A percentile compares a stretch with the other conserved stretches of the same genome.
Conservation (phyloP, 805 yeast genomes). For the Starmerella riodocensis region DNA sequence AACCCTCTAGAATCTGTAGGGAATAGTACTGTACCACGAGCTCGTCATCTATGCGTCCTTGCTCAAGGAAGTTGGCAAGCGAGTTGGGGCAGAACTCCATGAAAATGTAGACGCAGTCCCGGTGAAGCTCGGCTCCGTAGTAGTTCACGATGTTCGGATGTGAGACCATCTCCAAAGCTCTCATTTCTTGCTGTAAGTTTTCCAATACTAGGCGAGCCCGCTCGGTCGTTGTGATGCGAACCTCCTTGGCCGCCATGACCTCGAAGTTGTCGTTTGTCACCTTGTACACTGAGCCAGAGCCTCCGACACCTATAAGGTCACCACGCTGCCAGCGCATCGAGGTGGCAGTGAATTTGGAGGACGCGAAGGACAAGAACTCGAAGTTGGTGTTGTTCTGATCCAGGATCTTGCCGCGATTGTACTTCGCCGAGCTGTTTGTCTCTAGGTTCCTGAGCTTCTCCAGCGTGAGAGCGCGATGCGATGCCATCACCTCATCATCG, state of each 20-base stretch:
- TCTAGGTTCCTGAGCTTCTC: constrained; percentile 55
- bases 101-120: constrained; percentile 86
- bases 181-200: constrained; percentile 89
- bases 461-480: constrained; percentile 57
- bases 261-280: constrained; percentile 94
- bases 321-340: constrained; percentile 93
- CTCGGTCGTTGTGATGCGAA: constrained; percentile 76
- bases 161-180: constrained; percentile 82
- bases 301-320: constrained; percentile 82
- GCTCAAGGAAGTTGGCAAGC: constrained; percentile 59
- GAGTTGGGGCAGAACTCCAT: constrained; percentile 98
- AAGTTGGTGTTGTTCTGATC: constrained; percentile 81
- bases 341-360: constrained; percentile 68
- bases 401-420: constrained; percentile 69
- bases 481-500: constrained; percentile 40
- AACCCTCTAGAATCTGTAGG: constrained; percentile 83
- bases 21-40: constrained; percentile 81
- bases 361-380: constrained; percentile 71
- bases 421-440: constrained; percentile 36
- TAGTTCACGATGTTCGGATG: constrained; percentile 96
- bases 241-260: constrained; percentile 93
- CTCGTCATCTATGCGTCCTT: constrained; percentile 93
- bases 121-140: constrained; percentile 92
- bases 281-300: constrained; percentile 87
- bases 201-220: constrained; percentile 66